These are phyloP conservation scores for Aspergillus asperescens DNA, from an alignment of 495 filamentous ascomycete species.

Conservation along the genomic window DNA sequence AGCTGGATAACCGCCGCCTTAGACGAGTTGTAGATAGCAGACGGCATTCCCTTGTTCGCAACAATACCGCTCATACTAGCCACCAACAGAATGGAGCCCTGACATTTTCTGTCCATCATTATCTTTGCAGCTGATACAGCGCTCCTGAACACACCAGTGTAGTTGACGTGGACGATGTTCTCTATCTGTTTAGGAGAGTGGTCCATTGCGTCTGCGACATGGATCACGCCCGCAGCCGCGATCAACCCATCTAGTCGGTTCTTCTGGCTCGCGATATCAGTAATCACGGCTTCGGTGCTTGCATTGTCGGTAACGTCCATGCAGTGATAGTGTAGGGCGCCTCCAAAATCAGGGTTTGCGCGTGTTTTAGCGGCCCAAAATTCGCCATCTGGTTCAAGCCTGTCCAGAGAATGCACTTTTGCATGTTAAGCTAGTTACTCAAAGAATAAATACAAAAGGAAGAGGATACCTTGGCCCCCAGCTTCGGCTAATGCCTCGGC, in stretches of 20 bases:
- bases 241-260: conserved; percentile 3
- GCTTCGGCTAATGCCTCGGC: conserved; percentile 5
- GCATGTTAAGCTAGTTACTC: neutral
- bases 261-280: conserved; percentile 1
- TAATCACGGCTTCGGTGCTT: conserved; percentile 2
- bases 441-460: too few species aligned
- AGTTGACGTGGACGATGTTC: conserved; percentile 48
- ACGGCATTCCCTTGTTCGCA: conserved; percentile 57
- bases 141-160: conserved; percentile 61
- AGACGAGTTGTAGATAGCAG: conserved; percentile 56
- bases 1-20: conserved; percentile 60
- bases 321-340: conserved; percentile 2
- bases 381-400: conserved; percentile 2
- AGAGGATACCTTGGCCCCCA: neutral
- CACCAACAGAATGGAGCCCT: conserved; percentile 61
- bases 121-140: conserved; percentile 60
- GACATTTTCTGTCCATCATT: conserved; percentile 45
- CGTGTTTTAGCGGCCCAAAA: neutral
- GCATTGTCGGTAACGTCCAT: conserved; percentile 5
- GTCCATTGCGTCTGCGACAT: conserved; percentile 1
- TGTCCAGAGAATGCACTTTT: conserved; percentile 5
- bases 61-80: conserved; percentile 70
- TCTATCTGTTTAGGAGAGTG: neutral
- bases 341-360: conserved; percentile 5
- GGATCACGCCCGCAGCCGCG: conserved; percentile 1